Conservation (phyloP, 352 stramenopile genomes). For the Plasmopara muralis region DNA sequence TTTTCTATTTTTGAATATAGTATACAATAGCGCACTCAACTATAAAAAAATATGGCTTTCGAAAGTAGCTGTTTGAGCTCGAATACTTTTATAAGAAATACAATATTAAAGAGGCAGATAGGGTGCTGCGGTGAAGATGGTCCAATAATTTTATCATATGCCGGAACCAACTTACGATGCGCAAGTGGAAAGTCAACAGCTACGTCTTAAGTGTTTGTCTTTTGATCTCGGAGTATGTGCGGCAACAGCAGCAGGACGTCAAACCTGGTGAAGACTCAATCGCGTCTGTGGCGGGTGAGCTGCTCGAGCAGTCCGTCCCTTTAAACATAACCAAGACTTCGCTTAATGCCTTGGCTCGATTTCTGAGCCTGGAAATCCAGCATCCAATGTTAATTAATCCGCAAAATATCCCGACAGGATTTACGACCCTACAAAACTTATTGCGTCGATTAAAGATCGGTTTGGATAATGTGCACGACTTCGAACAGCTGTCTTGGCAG, state of each 20-base stretch:
- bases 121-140: too few relatives aligned
- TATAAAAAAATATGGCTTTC: too few relatives aligned
- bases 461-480: conserved; percentile 32
- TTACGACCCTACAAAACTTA: conserved; percentile 34
- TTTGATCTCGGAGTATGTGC: conserved; percentile 43
- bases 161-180: conserved; percentile 7
- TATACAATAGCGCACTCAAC: too few relatives aligned
- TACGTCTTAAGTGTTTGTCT: conserved; percentile 48
- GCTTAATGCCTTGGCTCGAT: conserved; percentile 41
- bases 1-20: too few relatives aligned
- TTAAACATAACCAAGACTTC: conserved; percentile 22
- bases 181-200: conserved; percentile 36
- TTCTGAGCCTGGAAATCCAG: conserved; percentile 54
- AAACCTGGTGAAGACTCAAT: conserved; percentile 23
- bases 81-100: too few relatives aligned
- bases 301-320: conserved; percentile 1
- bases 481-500: conserved; percentile 35
- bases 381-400: conserved; percentile 21
- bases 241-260: conserved; percentile 33
- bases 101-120: too few relatives aligned
- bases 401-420: neutral
- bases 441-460: conserved; percentile 38
- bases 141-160: too few relatives aligned
- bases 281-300: conserved; percentile 12
- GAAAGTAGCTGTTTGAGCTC: too few relatives aligned